phyloP scores from a whole-genome alignment of 2,329 filamentous ascomycete species.

The Boeremia exigua region DNA sequence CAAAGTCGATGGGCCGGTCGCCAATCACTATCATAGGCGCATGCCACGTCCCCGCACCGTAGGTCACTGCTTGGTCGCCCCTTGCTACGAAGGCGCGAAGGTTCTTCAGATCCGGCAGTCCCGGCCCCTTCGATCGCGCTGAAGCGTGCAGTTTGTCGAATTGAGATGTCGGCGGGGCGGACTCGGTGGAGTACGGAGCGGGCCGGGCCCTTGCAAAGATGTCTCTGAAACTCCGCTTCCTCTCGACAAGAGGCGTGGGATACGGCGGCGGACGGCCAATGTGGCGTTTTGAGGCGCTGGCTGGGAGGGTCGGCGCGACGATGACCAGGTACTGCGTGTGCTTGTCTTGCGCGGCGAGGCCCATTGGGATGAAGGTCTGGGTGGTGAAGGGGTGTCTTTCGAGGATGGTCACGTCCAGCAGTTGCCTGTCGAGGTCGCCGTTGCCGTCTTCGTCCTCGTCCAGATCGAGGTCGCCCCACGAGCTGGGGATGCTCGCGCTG shows the following conservation, averaged over 20 bases:
- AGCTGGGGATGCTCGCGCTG: conserved; percentile 44
- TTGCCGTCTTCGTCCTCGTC: conserved; percentile 41
- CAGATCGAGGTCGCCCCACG: conserved; percentile 42
- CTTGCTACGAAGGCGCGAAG: conserved; percentile 80
- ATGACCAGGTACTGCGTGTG: conserved; percentile 76
- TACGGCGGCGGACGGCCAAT: conserved; percentile 49
- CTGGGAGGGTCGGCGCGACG: conserved; percentile 77
- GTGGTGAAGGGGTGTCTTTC: conserved; percentile 94
- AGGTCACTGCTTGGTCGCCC: conserved; percentile 84
- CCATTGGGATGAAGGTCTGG: conserved; percentile 88
- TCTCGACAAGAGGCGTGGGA: conserved; percentile 46
- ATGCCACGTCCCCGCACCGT: conserved; percentile 92
- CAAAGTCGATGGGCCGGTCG: conserved; percentile 73
- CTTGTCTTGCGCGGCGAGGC: conserved; percentile 56
- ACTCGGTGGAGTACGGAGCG: conserved; percentile 59
- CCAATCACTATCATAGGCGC: conserved; percentile 94
- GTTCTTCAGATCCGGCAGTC: conserved; percentile 73
- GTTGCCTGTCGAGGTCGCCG: conserved; percentile 28
- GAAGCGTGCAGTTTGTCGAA: conserved; percentile 39
- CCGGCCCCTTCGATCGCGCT: conserved; percentile 54
- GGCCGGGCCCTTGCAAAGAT: conserved; percentile 52
- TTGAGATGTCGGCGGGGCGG: conserved; percentile 43
- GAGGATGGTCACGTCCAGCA: conserved; percentile 74
- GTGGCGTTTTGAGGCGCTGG: conserved; percentile 43
- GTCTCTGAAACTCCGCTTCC: conserved; percentile 42